These are phyloP conservation scores for Sphagnum contortum DNA, from an alignment of 225 moss, liverwort and hornwort species.

Conservation along the genomic window DNA sequence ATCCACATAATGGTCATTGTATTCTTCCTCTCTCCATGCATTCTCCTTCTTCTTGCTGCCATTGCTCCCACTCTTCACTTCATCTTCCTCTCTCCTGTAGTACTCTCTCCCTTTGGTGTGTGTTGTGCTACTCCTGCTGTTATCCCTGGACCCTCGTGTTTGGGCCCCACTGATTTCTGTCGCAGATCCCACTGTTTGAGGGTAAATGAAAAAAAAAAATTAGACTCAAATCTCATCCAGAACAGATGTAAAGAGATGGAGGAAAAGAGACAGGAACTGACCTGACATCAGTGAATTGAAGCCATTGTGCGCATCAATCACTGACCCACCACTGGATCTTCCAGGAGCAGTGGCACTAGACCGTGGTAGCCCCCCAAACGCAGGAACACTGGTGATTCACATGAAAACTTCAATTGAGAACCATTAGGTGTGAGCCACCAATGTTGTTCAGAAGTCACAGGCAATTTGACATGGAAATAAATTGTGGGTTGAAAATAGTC, in stretches of 20 bases:
- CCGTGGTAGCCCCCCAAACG: conserved; percentile 34
- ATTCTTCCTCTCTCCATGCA: conserved; percentile 46
- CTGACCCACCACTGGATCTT: conserved; percentile 30
- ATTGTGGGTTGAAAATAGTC: too few species aligned
- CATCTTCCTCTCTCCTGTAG: conserved; percentile 55
- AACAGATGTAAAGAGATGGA: too few species aligned
- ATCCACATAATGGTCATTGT: conserved; percentile 31
- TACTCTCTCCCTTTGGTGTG: conserved; percentile 31
- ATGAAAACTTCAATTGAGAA: conserved; percentile 1
- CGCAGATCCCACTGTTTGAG: conserved; percentile 25
- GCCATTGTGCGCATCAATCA: conserved; percentile 20
- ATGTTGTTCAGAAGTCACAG: neutral
- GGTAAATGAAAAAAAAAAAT: too few species aligned
- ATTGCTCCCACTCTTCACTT: conserved; percentile 24
- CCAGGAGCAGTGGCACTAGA: conserved; percentile 21
- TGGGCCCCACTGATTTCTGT: conserved; percentile 22
- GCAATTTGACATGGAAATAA: too few species aligned
- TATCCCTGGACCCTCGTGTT: conserved; percentile 33
- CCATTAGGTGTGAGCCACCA: neutral
- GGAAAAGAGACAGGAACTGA: conserved; percentile 9
- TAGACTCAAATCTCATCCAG: too few species aligned
- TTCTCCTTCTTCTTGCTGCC: conserved; percentile 34
- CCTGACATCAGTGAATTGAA: conserved; percentile 10
- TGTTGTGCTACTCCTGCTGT: conserved; percentile 18
- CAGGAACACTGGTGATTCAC: conserved; percentile 20